Conservation (phyloP, 2,329 filamentous ascomycete genomes). For the Blastomyces parvus region DNA sequence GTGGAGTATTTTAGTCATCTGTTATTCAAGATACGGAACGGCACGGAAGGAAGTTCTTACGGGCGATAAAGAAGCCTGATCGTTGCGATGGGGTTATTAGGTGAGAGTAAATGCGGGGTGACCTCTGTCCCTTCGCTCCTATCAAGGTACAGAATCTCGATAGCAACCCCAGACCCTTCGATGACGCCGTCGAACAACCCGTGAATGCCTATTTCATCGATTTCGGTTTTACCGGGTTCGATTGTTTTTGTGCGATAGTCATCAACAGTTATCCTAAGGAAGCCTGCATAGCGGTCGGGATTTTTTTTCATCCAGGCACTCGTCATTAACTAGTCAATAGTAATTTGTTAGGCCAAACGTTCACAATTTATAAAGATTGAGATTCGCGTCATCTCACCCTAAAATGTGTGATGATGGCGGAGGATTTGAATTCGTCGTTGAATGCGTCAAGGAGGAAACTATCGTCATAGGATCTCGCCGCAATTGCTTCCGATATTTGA, state of each 20-base stretch:
- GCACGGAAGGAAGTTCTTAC: constrained; percentile 35
- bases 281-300: constrained; percentile 58
- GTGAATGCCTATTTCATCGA: constrained; percentile 79
- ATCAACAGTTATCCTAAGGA: constrained; percentile 55
- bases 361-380: constrained; percentile 5
- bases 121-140: constrained; percentile 68
- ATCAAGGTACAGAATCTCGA: constrained; percentile 88
- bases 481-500: constrained; percentile 51
- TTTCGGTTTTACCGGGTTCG: constrained; percentile 68
- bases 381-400: constrained; percentile 39
- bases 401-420: constrained; percentile 76
- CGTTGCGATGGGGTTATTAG: constrained; percentile 44
- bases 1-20: constrained; percentile 18
- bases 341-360: constrained; percentile 4
- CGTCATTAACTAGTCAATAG: constrained; percentile 59
- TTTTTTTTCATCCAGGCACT: constrained; percentile 75
- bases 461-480: constrained; percentile 43
- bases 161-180: constrained; percentile 63
- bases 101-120: constrained; percentile 41
- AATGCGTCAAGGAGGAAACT: constrained; percentile 57
- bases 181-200: constrained; percentile 70
- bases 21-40: constrained; percentile 2
- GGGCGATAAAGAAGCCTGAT: constrained; percentile 59
- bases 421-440: constrained; percentile 59
- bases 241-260: constrained; percentile 62